Conservation (phyloP, 1,139 yeast genomes). For the Nakaseomyces sp. region DNA sequence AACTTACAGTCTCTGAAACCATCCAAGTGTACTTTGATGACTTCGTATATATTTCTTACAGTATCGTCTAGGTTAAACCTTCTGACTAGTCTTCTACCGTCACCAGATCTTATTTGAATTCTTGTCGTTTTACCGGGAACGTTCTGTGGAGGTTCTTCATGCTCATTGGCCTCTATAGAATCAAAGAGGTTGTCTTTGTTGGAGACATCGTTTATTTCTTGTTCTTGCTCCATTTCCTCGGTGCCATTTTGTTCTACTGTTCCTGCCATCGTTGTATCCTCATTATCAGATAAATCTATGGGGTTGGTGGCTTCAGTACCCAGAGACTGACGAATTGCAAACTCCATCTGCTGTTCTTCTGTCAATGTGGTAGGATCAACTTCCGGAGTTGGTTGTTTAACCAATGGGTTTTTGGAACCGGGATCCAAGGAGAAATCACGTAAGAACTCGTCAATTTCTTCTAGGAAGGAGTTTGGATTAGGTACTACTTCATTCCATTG, state of each 20-base stretch:
- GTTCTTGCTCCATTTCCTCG: too few relatives aligned
- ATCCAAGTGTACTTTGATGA: slow-evolving; percentile 47
- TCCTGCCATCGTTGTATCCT: slow-evolving; percentile 1
- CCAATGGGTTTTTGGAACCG: slow-evolving; percentile 58
- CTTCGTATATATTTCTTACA: slow-evolving; percentile 53
- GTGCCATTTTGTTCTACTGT: too few relatives aligned
- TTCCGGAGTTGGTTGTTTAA: slow-evolving; percentile 34
- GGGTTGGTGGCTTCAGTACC: slow-evolving; percentile 17
- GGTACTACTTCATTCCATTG: slow-evolving; percentile 66
- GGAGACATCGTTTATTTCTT: slow-evolving; percentile 1
- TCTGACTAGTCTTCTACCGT: slow-evolving; percentile 75
- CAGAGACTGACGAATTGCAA: slow-evolving; percentile 66
- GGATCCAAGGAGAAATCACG: slow-evolving; percentile 58
- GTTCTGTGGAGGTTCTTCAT: slow-evolving; percentile 48
- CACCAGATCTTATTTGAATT: slow-evolving; percentile 79
- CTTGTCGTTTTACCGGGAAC: slow-evolving; percentile 57
- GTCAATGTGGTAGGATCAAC: slow-evolving; percentile 56
- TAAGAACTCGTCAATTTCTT: slow-evolving; percentile 53
- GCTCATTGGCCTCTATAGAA: slow-evolving; percentile 38
- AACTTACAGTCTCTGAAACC: slow-evolving; percentile 41
- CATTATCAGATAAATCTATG: slow-evolving; percentile 15
- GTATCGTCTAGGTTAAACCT: slow-evolving; percentile 52
- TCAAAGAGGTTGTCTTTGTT: slow-evolving; percentile 21
- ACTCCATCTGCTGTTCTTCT: slow-evolving; percentile 78
- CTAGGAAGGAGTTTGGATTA: slow-evolving; percentile 46